phyloP scores from a whole-genome alignment of 2,329 filamentous ascomycete genomes.

The Coleophoma crateriformis region DNA sequence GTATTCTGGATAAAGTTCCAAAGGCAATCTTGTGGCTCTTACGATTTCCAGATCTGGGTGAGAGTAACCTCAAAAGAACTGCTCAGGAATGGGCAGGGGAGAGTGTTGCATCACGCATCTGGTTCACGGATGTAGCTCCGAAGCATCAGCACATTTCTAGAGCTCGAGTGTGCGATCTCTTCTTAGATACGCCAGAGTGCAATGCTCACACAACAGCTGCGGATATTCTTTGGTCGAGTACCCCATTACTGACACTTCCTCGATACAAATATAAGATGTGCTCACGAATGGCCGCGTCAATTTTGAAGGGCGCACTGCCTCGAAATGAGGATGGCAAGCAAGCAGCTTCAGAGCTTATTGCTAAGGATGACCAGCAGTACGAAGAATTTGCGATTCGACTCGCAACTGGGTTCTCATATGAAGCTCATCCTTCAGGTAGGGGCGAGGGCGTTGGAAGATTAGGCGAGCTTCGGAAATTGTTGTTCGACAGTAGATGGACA shows the following conservation, averaged over 20 bases:
- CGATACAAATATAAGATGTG: constrained; percentile 99
- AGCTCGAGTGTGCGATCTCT: constrained; percentile 87
- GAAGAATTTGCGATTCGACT: constrained; percentile 70
- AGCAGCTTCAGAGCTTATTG: constrained; percentile 73
- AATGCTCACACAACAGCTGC: constrained; percentile 97
- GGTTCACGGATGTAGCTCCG: constrained; percentile 95
- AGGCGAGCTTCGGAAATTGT: constrained; percentile 69
- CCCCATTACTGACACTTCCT: constrained; percentile 82
- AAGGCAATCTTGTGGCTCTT: constrained; percentile 92
- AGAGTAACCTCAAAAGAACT: constrained; percentile 75
- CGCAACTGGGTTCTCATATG: constrained; percentile 58
- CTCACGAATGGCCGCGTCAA: constrained; percentile 94
- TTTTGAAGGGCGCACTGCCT: constrained; percentile 83
- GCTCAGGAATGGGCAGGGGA: constrained; percentile 79
- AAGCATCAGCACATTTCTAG: constrained; percentile 92
- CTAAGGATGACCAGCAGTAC: constrained; percentile 73
- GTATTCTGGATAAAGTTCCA: constrained; percentile 78
- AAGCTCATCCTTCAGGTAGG: constrained; percentile 33
- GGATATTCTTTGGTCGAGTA: constrained; percentile 94
- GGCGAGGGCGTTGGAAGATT: constrained; percentile 62
- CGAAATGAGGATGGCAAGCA: constrained; percentile 58
- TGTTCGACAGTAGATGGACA: constrained; percentile 80
- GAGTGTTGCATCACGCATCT: constrained; percentile 78
- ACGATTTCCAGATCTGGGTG: constrained; percentile 92
- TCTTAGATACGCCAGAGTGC: constrained; percentile 95